Conservation (phyloP, 2,329 filamentous ascomycete species). For the Chaetomium sp. region DNA sequence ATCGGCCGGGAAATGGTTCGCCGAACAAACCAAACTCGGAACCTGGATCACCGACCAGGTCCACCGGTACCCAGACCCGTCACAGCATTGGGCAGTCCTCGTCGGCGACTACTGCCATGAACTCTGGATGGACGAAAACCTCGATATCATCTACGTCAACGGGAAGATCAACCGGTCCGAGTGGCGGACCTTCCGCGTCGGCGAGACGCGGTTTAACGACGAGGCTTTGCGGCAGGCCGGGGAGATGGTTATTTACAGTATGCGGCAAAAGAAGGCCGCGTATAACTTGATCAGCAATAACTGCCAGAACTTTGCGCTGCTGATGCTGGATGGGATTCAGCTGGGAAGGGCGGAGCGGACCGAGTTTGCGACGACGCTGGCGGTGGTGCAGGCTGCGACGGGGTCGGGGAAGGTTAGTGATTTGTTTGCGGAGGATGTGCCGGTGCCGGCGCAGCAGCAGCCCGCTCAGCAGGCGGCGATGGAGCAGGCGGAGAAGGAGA, state of each 20-base stretch:
- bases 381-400: slow-evolving; percentile 45
- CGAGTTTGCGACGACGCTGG: slow-evolving; percentile 48
- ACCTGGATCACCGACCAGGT: slow-evolving; percentile 50
- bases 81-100: slow-evolving; percentile 54
- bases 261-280: slow-evolving; percentile 40
- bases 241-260: slow-evolving; percentile 47
- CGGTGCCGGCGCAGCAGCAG: slow-evolving; percentile 26
- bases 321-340: slow-evolving; percentile 49
- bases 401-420: slow-evolving; percentile 46
- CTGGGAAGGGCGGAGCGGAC: slow-evolving; percentile 36
- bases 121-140: slow-evolving; percentile 55
- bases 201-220: slow-evolving; percentile 48
- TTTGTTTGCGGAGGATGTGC: slow-evolving; percentile 37
- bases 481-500: slow-evolving; percentile 25
- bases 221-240: slow-evolving; percentile 45
- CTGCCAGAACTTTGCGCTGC: slow-evolving; percentile 51
- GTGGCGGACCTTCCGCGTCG: slow-evolving; percentile 46
- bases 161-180: slow-evolving; percentile 38
- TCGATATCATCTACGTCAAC: slow-evolving; percentile 53
- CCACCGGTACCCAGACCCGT: slow-evolving; percentile 50
- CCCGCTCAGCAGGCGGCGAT: slow-evolving; percentile 26
- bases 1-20: slow-evolving; percentile 51
- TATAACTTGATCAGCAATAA: slow-evolving; percentile 57
- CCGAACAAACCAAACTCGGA: slow-evolving; percentile 48
- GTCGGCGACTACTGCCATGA: slow-evolving; percentile 50